Evolutionary conservation across 331 rosid genomes (phyloP).

Genomic region (Acacia pycnantha): DNA sequence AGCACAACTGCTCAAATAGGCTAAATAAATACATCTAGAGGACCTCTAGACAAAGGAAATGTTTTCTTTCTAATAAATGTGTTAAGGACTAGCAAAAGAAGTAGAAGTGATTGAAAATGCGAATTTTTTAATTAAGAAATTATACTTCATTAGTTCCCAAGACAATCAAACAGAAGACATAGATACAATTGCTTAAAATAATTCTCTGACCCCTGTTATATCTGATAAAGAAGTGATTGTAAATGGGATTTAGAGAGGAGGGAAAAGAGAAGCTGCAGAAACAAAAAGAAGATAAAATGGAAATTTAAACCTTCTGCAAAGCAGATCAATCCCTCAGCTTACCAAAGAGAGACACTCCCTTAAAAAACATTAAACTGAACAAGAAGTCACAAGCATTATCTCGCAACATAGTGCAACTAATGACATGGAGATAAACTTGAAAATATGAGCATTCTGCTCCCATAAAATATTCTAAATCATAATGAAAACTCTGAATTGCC

Average conservation of each 20-base stretch:
- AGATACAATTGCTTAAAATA: background rate
- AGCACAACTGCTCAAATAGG: slow-evolving; percentile 1
- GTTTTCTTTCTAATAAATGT: background rate
- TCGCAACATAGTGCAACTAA: no score
- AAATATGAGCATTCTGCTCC: no score
- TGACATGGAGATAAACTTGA: no score
- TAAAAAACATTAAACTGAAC: no score
- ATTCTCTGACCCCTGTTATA: background rate
- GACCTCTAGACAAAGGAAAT: background rate
- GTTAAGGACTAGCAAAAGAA: background rate
- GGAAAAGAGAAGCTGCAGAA: background rate
- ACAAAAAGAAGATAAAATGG: background rate
- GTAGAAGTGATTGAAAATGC: background rate
- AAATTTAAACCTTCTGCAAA: background rate
- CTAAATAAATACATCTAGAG: background rate
- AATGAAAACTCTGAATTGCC: no score
- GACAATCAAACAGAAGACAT: background rate
- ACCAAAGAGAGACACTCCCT: background rate
- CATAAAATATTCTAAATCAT: no score
- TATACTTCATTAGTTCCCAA: background rate
- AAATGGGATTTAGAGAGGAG: background rate
- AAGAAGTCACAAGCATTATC: no score
- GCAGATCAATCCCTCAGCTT: background rate
- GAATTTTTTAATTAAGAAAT: background rate
- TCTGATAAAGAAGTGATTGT: background rate